Conservation (phyloP, 208 protist species). For the Wallacemonas sp. region DNA sequence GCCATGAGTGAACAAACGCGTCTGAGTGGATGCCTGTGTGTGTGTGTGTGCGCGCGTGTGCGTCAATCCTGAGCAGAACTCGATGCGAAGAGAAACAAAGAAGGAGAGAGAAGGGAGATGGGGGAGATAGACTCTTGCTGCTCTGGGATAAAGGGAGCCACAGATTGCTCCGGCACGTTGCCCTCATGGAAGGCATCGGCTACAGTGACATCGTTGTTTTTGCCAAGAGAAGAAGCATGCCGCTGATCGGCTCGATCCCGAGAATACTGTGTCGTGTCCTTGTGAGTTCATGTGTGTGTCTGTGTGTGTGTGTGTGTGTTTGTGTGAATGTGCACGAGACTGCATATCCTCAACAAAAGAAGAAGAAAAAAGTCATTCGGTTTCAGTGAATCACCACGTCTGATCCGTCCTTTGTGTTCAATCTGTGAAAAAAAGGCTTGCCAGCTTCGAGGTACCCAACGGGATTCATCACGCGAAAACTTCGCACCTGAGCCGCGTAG, state of each 20-base stretch:
- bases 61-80: background rate
- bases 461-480: conserved; percentile 76
- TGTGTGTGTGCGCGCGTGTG: background rate
- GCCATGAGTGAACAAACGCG: conserved; percentile 18
- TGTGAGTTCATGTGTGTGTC: too few relatives aligned
- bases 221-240: too few relatives aligned
- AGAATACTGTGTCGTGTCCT: too few relatives aligned
- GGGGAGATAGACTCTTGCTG: background rate
- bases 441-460: conserved; percentile 49
- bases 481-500: conserved; percentile 42
- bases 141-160: background rate
- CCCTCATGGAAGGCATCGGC: too few relatives aligned
- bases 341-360: background rate
- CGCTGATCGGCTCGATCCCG: too few relatives aligned
- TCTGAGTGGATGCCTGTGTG: background rate
- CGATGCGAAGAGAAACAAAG: background rate
- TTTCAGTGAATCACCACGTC: too few relatives aligned
- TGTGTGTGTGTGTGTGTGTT: too few relatives aligned
- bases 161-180: too few relatives aligned
- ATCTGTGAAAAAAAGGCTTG: conserved; percentile 60
- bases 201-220: too few relatives aligned
- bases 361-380: background rate
- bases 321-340: too few relatives aligned
- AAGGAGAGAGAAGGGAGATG: background rate
- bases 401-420: background rate